Evolutionary conservation across 2,329 filamentous ascomycete species (phyloP), one percentile per base, ranked within the genome.

Genomic region (Neonectria ditissima): DNA sequence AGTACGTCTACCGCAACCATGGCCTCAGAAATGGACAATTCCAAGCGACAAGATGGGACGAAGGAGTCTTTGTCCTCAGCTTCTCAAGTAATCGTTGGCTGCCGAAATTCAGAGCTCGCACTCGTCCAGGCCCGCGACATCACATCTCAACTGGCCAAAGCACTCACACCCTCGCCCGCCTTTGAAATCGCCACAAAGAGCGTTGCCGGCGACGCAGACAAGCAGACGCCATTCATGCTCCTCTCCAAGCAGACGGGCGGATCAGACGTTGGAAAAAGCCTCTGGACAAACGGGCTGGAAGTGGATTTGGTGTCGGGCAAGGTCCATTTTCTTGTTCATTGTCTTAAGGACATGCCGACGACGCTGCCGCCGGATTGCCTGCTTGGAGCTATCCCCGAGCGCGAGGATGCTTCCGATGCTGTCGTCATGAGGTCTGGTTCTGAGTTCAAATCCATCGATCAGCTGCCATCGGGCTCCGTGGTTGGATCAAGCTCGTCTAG

Each of bases 81-180:
- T 18, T 32, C 24, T 9, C 13, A 48, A 13, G 26, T 48, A 3
- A 26, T 48, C 20, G 45, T 11, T 20, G 45, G 45, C 26, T 48
- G 45, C n/a, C 45, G 45, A 3, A 48, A 48, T 20, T 48, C 45
- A 26, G 45, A 48, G 45, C 45, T 48, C 45, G 45, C 45, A 18
- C 45, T 48, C 8, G 13, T 32, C n/a, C 45, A 48, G n/a, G 10
- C 45, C 32, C 45, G 45, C 4, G 3, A 18, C 13, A 26, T 48
- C 4, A 20, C 18, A 20, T 30, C 45, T 2, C 16, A 48, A n/a
- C 45, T 48, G 26, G 45, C 16, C 5, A 18, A 48, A 20, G 13
- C 26, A 28, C 26, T 18, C 45, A 13, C 2, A 22, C 14, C 13
- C 24, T 14, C 45, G 16, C 26, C 45, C 13, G 10, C 26, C 26